Evolutionary conservation across 306 rosid species (phyloP).

Genomic region (Benincasa hispida): DNA sequence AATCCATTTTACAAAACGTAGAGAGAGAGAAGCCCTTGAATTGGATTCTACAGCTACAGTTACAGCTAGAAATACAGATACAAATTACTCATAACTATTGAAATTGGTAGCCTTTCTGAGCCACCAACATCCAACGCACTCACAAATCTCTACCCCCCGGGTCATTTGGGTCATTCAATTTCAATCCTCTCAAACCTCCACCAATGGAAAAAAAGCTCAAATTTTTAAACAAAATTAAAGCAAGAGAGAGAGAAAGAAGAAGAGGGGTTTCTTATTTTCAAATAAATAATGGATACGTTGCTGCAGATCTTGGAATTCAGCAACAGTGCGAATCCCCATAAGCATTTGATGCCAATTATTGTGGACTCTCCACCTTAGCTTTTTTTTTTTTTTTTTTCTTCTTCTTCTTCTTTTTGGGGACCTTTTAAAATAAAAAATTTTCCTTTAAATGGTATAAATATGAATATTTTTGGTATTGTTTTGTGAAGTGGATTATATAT

Average conservation of each 20-base stretch:
- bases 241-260: constrained; percentile 29
- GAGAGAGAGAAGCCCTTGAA: neutral
- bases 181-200: neutral
- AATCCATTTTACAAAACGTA: neutral
- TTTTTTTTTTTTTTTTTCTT: constrained; percentile 12
- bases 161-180: neutral
- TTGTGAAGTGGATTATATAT: neutral
- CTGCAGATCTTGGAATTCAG: constrained; percentile 78
- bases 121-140: neutral
- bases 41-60: neutral
- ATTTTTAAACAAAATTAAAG: neutral
- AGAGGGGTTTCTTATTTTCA: neutral
- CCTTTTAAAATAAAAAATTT: neutral
- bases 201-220: neutral
- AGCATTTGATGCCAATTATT: constrained; percentile 98
- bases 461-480: neutral
- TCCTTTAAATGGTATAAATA: neutral
- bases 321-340: constrained; percentile 98
- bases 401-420: too few species aligned
- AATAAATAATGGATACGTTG: constrained; percentile 16
- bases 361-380: constrained; percentile 82
- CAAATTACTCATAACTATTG: neutral
- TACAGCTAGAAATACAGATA: neutral
- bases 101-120: constrained; percentile 6
- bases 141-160: neutral